phyloP scores from a whole-genome alignment of 768 basidiomycete genomes.

The Tubosaeta sp. region DNA sequence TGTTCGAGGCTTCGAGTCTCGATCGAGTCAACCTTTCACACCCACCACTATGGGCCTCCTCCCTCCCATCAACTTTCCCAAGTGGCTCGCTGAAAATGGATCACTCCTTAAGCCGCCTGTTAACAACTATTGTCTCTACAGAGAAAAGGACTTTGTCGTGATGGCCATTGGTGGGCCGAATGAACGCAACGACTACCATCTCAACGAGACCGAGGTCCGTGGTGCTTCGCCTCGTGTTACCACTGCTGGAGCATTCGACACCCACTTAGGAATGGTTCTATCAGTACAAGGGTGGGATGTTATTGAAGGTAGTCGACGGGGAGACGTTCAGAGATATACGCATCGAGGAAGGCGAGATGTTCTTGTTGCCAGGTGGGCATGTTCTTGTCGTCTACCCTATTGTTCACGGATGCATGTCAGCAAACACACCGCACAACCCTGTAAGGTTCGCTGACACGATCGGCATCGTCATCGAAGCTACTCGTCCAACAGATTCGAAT shows the following conservation, averaged over 20 bases:
- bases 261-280: slow-evolving; percentile 88
- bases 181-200: slow-evolving; percentile 88
- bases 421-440: slow-evolving; percentile 95
- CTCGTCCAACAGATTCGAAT: slow-evolving; percentile 66
- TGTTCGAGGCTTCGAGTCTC: no score
- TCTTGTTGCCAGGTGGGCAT: slow-evolving; percentile 77
- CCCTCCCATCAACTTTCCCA: slow-evolving; percentile 83
- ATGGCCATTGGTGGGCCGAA: slow-evolving; percentile 98
- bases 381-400: not conserved
- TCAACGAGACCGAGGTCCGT: slow-evolving; percentile 88
- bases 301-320: slow-evolving; percentile 80
- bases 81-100: slow-evolving; percentile 81
- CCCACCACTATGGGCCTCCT: slow-evolving; percentile 57
- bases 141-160: slow-evolving; percentile 82
- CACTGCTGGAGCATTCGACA: not conserved
- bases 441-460: slow-evolving; percentile 87
- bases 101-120: slow-evolving; percentile 87
- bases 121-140: slow-evolving; percentile 84
- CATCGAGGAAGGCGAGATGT: slow-evolving; percentile 97
- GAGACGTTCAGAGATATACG: slow-evolving; percentile 76
- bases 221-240: not conserved
- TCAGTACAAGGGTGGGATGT: slow-evolving; percentile 92
- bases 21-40: not conserved
- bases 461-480: slow-evolving; percentile 87
- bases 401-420: slow-evolving; percentile 36